Percentiles rank a stretch among this genome's conserved stretches.
Conservation (phyloP, 306 rosid genomes). For the Prunus mongolica region DNA sequence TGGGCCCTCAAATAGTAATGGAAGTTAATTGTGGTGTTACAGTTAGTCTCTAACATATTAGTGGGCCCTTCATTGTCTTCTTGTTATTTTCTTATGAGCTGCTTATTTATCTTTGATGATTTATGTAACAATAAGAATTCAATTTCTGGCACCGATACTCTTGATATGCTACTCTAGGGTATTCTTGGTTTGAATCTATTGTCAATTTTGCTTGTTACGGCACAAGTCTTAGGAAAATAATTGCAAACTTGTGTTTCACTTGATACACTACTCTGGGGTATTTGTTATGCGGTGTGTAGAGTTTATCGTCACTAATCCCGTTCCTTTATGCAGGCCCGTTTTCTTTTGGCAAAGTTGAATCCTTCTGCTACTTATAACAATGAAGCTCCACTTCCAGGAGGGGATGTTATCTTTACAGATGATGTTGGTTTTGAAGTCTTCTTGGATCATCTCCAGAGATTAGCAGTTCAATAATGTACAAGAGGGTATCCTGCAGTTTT, state of each 20-base stretch:
- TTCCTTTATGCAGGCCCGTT: conserved; percentile 67
- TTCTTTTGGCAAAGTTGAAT: conserved; percentile 82
- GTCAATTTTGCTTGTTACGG: background rate
- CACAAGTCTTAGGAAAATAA: background rate
- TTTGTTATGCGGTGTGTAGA: background rate
- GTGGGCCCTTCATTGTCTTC: background rate
- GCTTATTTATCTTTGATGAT: background rate
- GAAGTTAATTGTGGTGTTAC: background rate
- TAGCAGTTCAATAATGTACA: conserved; percentile 70
- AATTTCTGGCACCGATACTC: background rate
- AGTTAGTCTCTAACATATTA: background rate
- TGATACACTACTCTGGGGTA: background rate
- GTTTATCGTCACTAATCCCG: conserved; percentile 3
- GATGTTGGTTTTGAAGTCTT: conserved; percentile 97
- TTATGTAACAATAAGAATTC: background rate
- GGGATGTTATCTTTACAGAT: conserved; percentile 83
- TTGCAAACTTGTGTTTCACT: background rate
- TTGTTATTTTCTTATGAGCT: background rate
- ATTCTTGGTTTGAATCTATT: background rate
- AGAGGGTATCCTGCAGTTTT: conserved; percentile 18
- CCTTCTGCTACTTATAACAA: conserved; percentile 87
- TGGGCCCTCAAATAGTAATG: background rate
- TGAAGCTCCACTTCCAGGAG: conserved; percentile 69
- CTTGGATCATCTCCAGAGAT: conserved; percentile 93
- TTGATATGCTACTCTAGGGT: background rate